Evolutionary conservation across 108 stramenopile species (phyloP).

Genomic region (Nitzschia putrida): DNA sequence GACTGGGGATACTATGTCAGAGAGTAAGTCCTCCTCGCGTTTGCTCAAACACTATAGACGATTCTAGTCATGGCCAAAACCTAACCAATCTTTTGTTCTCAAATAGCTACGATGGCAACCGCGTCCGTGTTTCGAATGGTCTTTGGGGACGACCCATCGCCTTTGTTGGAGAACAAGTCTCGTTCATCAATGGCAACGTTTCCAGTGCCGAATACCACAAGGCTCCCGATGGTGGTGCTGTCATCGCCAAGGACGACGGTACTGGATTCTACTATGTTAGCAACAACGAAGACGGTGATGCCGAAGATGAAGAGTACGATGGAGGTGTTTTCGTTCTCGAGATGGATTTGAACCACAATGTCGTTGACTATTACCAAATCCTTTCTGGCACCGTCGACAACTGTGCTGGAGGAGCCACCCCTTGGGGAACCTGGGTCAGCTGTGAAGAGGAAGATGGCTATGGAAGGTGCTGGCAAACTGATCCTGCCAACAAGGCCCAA

Average conservation of each 20-base stretch:
- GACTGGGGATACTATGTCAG: too few species aligned
- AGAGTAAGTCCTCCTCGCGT: too few species aligned
- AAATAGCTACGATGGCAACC: background rate
- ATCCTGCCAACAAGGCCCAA: constrained; percentile 19
- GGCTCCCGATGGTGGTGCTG: constrained; percentile 44
- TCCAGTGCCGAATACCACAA: constrained; percentile 41
- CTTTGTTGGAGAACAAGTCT: background rate
- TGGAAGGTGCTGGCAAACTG: constrained; percentile 21
- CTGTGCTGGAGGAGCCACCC: constrained; percentile 60
- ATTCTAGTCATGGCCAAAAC: too few species aligned
- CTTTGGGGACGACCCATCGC: constrained; percentile 9
- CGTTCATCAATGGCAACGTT: background rate
- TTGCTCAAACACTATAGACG: too few species aligned
- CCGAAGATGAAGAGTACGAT: constrained; percentile 28
- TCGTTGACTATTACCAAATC: constrained; percentile 39
- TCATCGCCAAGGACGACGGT: constrained; percentile 22
- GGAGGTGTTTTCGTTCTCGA: constrained; percentile 49
- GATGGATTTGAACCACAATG: constrained; percentile 14
- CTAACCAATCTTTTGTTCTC: background rate
- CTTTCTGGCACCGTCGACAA: constrained; percentile 42
- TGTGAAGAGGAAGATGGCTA: constrained; percentile 12
- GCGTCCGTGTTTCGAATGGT: background rate
- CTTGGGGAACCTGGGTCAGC: constrained; percentile 52
- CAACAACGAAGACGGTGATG: constrained; percentile 34
- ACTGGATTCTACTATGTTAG: constrained; percentile 49